Percentiles rank a stretch among this genome's conserved stretches.
These are phyloP conservation scores for Sporothrix mexicana DNA, from an alignment of 2,329 filamentous ascomycete genomes.

Conservation along the genomic window DNA sequence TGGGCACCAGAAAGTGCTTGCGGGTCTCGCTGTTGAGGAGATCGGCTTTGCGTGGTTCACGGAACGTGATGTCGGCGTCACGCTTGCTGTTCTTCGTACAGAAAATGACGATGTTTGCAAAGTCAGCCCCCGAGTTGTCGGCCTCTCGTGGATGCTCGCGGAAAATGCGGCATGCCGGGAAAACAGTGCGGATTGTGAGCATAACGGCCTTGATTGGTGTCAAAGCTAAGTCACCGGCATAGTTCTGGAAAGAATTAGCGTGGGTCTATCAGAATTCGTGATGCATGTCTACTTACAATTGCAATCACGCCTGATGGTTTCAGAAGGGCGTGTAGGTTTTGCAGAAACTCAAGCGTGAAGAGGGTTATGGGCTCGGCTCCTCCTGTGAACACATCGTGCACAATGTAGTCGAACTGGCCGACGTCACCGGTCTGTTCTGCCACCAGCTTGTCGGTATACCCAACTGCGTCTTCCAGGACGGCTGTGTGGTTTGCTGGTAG, in stretches of 20 bases:
- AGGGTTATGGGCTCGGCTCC: conserved; percentile 88
- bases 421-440: conserved; percentile 38
- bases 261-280: background rate
- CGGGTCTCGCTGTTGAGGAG: conserved; percentile 74
- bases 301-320: conserved; percentile 82
- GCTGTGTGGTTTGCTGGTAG: conserved; percentile 77
- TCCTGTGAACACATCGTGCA: conserved; percentile 97
- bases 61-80: conserved; percentile 57
- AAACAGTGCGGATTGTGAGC: conserved; percentile 80
- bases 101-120: conserved; percentile 96
- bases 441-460: conserved; percentile 61
- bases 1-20: conserved; percentile 71
- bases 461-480: conserved; percentile 81
- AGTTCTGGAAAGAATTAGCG: conserved; percentile 67
- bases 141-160: conserved; percentile 70
- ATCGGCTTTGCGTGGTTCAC: conserved; percentile 67
- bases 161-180: conserved; percentile 90
- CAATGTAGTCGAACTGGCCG: conserved; percentile 81
- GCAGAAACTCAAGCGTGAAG: conserved; percentile 85
- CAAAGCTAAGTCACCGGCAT: conserved; percentile 84
- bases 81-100: conserved; percentile 71
- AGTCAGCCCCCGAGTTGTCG: conserved; percentile 65
- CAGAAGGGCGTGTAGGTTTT: conserved; percentile 71
- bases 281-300: conserved; percentile 66
- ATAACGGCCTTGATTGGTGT: conserved; percentile 79